Conservation (phyloP, 352 stramenopile species). For the Peronospora destructor region DNA sequence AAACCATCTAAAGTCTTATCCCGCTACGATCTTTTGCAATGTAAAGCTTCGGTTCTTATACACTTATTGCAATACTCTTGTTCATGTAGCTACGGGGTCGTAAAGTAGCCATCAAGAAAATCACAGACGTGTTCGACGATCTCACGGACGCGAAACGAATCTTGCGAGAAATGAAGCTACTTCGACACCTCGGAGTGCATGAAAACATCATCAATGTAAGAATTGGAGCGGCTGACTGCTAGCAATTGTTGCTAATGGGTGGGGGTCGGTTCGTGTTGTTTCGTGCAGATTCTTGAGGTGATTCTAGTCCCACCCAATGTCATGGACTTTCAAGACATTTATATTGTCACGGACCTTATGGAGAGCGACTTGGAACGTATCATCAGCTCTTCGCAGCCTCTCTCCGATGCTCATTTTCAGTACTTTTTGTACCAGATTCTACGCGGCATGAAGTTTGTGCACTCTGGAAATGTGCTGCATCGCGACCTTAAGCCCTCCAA, state of each 20-base stretch:
- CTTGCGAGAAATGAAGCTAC: conserved; percentile 89
- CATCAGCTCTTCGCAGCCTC: conserved; percentile 81
- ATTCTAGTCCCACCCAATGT: conserved; percentile 75
- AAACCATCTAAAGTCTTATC: background rate
- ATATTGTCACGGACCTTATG: conserved; percentile 90
- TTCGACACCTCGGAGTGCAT: conserved; percentile 86
- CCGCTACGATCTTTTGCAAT: background rate
- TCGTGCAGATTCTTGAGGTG: conserved; percentile 69
- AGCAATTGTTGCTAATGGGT: background rate
- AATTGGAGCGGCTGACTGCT: background rate
- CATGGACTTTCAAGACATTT: conserved; percentile 86
- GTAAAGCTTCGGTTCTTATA: conserved; percentile 4
- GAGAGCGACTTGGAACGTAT: conserved; percentile 89
- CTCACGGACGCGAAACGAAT: conserved; percentile 91
- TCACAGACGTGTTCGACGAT: conserved; percentile 89
- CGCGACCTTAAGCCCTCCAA: conserved; percentile 87
- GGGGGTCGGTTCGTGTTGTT: background rate
- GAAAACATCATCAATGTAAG: conserved; percentile 87
- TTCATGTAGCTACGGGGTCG: conserved; percentile 55
- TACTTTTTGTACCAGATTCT: conserved; percentile 91
- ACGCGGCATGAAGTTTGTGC: conserved; percentile 95
- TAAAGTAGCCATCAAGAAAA: conserved; percentile 90
- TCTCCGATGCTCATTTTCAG: conserved; percentile 84
- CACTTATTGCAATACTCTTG: conserved; percentile 1
- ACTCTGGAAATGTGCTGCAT: conserved; percentile 93